Base-by-base conservation (phyloP, 2,329 filamentous ascomycete genomes). In the Cladosporium phlei region DNA sequence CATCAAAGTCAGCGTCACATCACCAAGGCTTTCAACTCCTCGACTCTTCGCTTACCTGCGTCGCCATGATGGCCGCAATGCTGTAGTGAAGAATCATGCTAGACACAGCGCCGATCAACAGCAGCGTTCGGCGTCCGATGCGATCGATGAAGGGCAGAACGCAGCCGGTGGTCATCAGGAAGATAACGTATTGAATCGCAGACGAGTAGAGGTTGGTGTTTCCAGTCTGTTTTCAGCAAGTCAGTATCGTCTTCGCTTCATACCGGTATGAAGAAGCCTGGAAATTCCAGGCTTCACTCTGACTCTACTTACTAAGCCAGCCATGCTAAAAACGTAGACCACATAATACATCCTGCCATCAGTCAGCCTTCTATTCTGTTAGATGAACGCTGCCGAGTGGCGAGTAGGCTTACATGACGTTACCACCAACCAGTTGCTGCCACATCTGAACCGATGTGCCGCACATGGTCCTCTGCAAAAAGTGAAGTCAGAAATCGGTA, bases 181-280 rank as follows among this genome's bases (percentile, higher is more conserved):
- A 90, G 71, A 91, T 86, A 55, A 89, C 75, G 62, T 86, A 88
- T 60, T 86, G 80, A 52, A 87, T 86, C 4, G 79, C 80, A 17
- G 82, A 85, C 5, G 83, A 76, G 27, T 86, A 66, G 4, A 88
- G 73, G 33, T 79, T 76, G 40, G 74, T 74, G 55, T 79, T 72
- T 2, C 58, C 58, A 1, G 48, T 38, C n/a, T n/a, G n/a, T n/a
- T n/a, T n/a, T n/a, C n/a, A n/a, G n/a, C n/a, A n/a, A n/a, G n/a
- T n/a, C n/a, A n/a, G n/a, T n/a, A n/a, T n/a, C n/a, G n/a, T n/a
- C n/a, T n/a, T n/a, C n/a, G n/a, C n/a, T n/a, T n/a, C n/a, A n/a
- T n/a, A n/a, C n/a, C n/a, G n/a, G n/a, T n/a, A n/a, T n/a, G n/a
- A n/a, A n/a, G n/a, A n/a, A n/a, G n/a, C n/a, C n/a, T n/a, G n/a